Percentiles rank a stretch among this genome's conserved stretches.
Evolutionary conservation across 345 rosid genomes (phyloP).

Genomic region (Pugionium dolabratum): DNA sequence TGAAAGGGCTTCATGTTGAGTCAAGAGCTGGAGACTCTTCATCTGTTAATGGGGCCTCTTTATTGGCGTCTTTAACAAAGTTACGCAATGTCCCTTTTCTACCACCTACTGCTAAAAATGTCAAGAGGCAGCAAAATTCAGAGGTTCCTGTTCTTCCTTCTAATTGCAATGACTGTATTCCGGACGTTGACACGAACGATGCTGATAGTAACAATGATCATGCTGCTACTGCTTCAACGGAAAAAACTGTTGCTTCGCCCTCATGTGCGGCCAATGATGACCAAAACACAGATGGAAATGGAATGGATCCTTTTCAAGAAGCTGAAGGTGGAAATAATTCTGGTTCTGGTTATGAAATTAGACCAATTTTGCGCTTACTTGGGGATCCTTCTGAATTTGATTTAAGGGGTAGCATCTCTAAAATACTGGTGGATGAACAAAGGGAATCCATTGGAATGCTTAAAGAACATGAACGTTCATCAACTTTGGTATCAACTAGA

Average conservation of each 20-base stretch:
- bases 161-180: constrained; percentile 49
- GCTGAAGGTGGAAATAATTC: constrained; percentile 48
- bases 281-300: constrained; percentile 49
- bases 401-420: constrained; percentile 51
- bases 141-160: constrained; percentile 62
- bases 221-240: constrained; percentile 54
- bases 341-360: constrained; percentile 52
- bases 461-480: constrained; percentile 53
- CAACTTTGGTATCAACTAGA: constrained; percentile 51
- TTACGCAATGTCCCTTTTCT: constrained; percentile 55
- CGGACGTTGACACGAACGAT: constrained; percentile 75
- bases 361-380: constrained; percentile 67
- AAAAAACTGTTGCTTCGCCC: constrained; percentile 53
- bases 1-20: constrained; percentile 75
- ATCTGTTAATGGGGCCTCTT: constrained; percentile 85
- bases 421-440: constrained; percentile 56
- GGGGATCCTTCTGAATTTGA: constrained; percentile 61
- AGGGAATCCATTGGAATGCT: constrained; percentile 55
- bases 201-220: constrained; percentile 54
- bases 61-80: constrained; percentile 81
- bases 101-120: constrained; percentile 59
- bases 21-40: constrained; percentile 84
- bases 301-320: constrained; percentile 53
- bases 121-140: constrained; percentile 55
- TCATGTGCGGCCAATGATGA: constrained; percentile 54